phyloP scores from a whole-genome alignment of 495 filamentous ascomycete genomes.

The Bacidia rubella region DNA sequence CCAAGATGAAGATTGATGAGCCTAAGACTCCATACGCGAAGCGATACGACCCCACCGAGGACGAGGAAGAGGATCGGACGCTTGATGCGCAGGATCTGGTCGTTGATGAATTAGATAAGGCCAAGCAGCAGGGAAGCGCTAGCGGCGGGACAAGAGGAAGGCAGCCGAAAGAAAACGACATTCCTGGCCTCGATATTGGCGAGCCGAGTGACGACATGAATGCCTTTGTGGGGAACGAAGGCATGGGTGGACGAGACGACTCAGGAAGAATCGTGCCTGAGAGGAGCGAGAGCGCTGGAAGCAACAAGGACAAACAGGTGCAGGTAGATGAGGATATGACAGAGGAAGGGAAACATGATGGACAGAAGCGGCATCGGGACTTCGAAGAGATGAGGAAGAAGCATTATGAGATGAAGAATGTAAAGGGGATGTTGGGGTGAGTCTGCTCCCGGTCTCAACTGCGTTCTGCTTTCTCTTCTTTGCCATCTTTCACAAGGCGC shows the following conservation, averaged over 20 bases:
- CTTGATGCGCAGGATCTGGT: conserved; percentile 44
- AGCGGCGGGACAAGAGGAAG: conserved; percentile 25
- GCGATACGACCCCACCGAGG: conserved; percentile 79
- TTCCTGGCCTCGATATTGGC: conserved; percentile 84
- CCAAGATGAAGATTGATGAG: conserved; percentile 97
- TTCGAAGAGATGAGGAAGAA: conserved; percentile 87
- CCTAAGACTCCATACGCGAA: conserved; percentile 93
- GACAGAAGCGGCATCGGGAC: conserved; percentile 72
- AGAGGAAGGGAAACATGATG: conserved; percentile 52
- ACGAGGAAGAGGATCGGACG: conserved; percentile 61
- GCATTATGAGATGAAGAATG: conserved; percentile 97
- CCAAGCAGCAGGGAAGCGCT: conserved; percentile 22
- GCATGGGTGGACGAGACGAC: conserved; percentile 13
- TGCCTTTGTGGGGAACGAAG: conserved; percentile 5
- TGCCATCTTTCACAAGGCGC: not conserved
- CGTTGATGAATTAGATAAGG: conserved; percentile 63
- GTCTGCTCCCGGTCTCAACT: no score
- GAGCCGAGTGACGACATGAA: conserved; percentile 64
- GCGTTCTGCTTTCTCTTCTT: no score
- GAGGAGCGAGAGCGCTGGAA: conserved; percentile 28
- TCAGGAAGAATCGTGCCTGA: conserved; percentile 29
- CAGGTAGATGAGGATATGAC: conserved; percentile 54
- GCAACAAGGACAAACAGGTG: conserved; percentile 54
- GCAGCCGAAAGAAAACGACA: conserved; percentile 54
- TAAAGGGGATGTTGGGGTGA: conserved; percentile 75